Evolutionary conservation across 2,329 filamentous ascomycete species (phyloP), one percentile per base, ranked within the genome.

Genomic region (Fusarium transvaalense): DNA sequence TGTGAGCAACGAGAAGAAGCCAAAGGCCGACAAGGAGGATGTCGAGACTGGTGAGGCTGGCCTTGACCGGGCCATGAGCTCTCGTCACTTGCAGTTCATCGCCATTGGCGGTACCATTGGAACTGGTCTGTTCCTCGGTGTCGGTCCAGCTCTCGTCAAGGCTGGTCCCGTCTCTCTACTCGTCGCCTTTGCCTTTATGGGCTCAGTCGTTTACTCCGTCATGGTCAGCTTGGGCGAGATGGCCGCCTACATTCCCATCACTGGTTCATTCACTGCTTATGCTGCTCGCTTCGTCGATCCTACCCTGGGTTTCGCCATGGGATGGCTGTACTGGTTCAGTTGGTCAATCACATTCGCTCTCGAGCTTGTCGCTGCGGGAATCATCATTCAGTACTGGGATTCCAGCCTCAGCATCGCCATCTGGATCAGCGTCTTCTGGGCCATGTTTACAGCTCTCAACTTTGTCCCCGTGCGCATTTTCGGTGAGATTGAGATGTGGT

Each of bases 291-390:
- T 95, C 72, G 85, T 93, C 67, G 89, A 92, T 74, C 89, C 88
- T 13, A 89, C 89, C 57, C 82, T 93, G 47, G 91, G 91, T 10
- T 94, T 94, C 73, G 85, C 91, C 21, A 91, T 94, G 85, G 92
- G 92, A 21, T 94, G 91, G 91, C 89, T 92, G 62, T 94, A 94
- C 79, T 94, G 90, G 89, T 93, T 93, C 75, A 89, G 86, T 37
- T 94, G 90, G 90, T 84, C 88, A 19, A 88, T 91, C 59, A 93
- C 91, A 0, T 92, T 88, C 70, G 90, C 91, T 1, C 85, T 93
- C 10, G 91, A 94, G 75, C 82, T 94, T 38, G 91, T 88, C 1
- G 90, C 90, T 0, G 88, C 90, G 2, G 91, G 90, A 7, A 81
- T 93, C 47, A 91, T 94, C 57, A 91, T 94, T 66, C 88, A 93